phyloP scores from a whole-genome alignment of 2,329 filamentous ascomycete species.

The Phaeosphaeriaceae sp. region DNA sequence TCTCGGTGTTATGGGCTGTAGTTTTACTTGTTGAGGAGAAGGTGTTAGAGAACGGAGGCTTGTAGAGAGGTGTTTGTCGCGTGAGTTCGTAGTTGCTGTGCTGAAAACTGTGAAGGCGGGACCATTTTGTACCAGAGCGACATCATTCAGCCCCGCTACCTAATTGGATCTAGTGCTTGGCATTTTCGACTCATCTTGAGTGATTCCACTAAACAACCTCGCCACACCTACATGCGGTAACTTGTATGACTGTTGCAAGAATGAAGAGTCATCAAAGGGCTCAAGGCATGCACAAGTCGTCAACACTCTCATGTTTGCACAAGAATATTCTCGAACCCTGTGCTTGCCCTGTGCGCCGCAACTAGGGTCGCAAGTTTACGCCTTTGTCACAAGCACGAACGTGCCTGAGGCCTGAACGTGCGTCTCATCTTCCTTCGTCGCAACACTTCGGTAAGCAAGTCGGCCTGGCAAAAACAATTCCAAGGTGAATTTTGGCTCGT shows the following conservation, averaged over 20 bases:
- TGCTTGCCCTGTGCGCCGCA: constrained; percentile 5
- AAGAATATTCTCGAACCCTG: constrained; percentile 18
- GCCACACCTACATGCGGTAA: neutral
- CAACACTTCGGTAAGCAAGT: neutral
- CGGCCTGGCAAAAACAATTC: no score
- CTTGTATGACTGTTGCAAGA: constrained; percentile 7
- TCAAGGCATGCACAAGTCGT: neutral
- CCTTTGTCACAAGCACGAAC: constrained; percentile 1
- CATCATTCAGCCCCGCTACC: constrained; percentile 33
- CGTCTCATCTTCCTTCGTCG: constrained; percentile 5
- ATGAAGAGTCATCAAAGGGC: neutral
- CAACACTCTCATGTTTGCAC: constrained; percentile 3
- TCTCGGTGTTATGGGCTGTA: constrained; percentile 6
- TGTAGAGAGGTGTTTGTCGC: constrained; percentile 10
- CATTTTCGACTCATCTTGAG: constrained; percentile 36
- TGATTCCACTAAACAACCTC: constrained; percentile 11
- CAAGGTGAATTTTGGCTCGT: no score
- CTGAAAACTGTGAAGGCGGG: constrained; percentile 32
- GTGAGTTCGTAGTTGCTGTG: constrained; percentile 19
- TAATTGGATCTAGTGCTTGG: constrained; percentile 16
- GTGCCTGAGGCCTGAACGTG: constrained; percentile 2
- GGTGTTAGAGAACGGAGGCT: neutral
- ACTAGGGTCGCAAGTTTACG: constrained; percentile 13
- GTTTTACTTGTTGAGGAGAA: neutral
- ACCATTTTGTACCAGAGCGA: constrained; percentile 33